A percentile compares a stretch with the other conserved stretches of the same genome.
Conservation (phyloP, 2,329 filamentous ascomycete species). For the Aureobasidium uvarum region DNA sequence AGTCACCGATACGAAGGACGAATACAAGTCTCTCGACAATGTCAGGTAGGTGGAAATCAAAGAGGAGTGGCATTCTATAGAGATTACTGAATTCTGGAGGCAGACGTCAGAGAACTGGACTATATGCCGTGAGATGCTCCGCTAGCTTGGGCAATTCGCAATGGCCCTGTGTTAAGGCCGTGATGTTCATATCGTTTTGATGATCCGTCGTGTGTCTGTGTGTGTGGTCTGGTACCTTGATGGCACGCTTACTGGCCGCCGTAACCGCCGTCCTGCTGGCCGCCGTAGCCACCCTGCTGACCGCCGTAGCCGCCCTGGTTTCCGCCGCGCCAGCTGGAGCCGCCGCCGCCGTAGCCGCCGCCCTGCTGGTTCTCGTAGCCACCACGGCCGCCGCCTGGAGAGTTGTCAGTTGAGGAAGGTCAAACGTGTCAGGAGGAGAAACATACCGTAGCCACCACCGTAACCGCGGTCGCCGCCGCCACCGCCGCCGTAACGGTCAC, state of each 20-base stretch:
- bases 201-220: conserved; percentile 19
- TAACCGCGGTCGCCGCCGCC: conserved; percentile 36
- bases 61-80: conserved; percentile 25
- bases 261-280: conserved; percentile 18
- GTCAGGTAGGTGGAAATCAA: conserved; percentile 9
- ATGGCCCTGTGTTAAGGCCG: conserved; percentile 8
- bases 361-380: conserved; percentile 28
- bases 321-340: conserved; percentile 31
- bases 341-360: conserved; percentile 28
- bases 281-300: conserved; percentile 18
- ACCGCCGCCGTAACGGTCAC: conserved; percentile 33
- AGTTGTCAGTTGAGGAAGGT: not conserved
- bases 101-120: conserved; percentile 21
- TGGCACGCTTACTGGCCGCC: conserved; percentile 16
- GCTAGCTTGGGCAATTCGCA: conserved; percentile 23
- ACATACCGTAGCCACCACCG: conserved; percentile 31
- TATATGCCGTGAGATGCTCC: conserved; percentile 22
- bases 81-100: conserved; percentile 19
- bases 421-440: not conserved
- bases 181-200: conserved; percentile 23
- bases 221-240: conserved; percentile 6
- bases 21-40: not conserved
- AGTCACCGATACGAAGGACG: not conserved
- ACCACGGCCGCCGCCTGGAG: conserved; percentile 33
- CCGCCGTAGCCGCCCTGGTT: conserved; percentile 34